Evolutionary conservation across 1,139 yeast species (phyloP), one percentile per base, ranked within the genome.

Genomic region (Pichia inconspicua): DNA sequence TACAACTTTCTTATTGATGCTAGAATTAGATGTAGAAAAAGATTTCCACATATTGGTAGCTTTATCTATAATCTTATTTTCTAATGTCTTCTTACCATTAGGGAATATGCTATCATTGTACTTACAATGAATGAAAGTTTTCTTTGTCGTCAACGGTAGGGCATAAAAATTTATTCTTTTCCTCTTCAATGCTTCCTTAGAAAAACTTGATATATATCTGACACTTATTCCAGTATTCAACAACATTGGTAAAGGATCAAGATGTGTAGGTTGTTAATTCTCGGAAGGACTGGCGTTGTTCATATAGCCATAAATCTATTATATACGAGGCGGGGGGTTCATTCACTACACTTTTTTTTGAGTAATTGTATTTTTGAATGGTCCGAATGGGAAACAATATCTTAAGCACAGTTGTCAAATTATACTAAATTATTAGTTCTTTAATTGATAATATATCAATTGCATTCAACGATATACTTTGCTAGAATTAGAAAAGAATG

Each of bases 71-170:
- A 67, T 52, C 53, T 69, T 73, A 27, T 61, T 55, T 51, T 76
- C 81, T 2, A 71, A 41, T 42, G 71, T 67, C 46, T 57, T 55
- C 34, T 66, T 63, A 5, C 72, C 55, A 49, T 64, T 50, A 1
- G 63, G 57, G 6, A 67, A 47, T 1, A 69, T 59, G 3, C 55
- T 58, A 10, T 63, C 72, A 40, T 72, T 67, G 58, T 81, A 84
- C 59, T 79, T 75, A 63, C 83, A 82, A 58, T 80, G 77, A 14
- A 83, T 64, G 59, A 72, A 83, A 5, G 82, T 73, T 51, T 72
- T 73, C 43, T 69, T 62, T 4, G 77, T 69, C 5, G 86, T 81
- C 22, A 84, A 68, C 5, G 92, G 92, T 7, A 83, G 66, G 11
- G 83, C 66, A 19, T 81, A 66, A 19, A 81, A 66, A 54, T 74